A percentile compares a stretch with the other conserved stretches of the same genome.
Conservation (phyloP, 352 stramenopile genomes). For the Peronospora belbahrii region DNA sequence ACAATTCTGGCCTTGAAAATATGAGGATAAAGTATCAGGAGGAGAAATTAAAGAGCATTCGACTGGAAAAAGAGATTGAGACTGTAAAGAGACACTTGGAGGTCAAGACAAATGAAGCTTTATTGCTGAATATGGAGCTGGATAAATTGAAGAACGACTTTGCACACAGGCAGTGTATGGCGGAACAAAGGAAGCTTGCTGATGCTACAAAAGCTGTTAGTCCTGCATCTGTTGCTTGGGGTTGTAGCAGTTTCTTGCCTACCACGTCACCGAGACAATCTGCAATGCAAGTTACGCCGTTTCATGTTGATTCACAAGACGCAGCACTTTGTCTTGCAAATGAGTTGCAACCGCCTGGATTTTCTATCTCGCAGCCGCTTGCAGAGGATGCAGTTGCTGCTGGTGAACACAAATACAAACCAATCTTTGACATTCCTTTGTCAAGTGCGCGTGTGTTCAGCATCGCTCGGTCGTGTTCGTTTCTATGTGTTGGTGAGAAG, state of each 20-base stretch:
- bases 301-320: neutral
- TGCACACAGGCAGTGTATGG: slow-evolving; percentile 17
- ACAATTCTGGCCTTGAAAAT: slow-evolving; percentile 56
- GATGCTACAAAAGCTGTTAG: neutral
- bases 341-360: neutral
- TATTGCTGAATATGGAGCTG: slow-evolving; percentile 19
- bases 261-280: neutral
- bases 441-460: slow-evolving; percentile 44
- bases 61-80: slow-evolving; percentile 43
- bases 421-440: slow-evolving; percentile 30
- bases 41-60: slow-evolving; percentile 39
- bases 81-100: slow-evolving; percentile 34
- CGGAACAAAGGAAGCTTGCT: slow-evolving; percentile 6
- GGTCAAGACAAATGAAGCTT: slow-evolving; percentile 15
- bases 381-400: slow-evolving; percentile 6
- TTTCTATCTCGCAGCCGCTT: neutral
- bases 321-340: neutral
- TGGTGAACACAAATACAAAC: slow-evolving; percentile 31
- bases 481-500: slow-evolving; percentile 48
- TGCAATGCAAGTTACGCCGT: neutral
- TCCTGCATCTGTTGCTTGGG: neutral
- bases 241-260: neutral
- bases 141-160: slow-evolving; percentile 26
- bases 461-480: slow-evolving; percentile 36
- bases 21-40: slow-evolving; percentile 52